These are phyloP conservation scores for Funneliformis mosseae DNA, from an alignment of 192 early-diverging fungal genomes.

Conservation along the genomic window DNA sequence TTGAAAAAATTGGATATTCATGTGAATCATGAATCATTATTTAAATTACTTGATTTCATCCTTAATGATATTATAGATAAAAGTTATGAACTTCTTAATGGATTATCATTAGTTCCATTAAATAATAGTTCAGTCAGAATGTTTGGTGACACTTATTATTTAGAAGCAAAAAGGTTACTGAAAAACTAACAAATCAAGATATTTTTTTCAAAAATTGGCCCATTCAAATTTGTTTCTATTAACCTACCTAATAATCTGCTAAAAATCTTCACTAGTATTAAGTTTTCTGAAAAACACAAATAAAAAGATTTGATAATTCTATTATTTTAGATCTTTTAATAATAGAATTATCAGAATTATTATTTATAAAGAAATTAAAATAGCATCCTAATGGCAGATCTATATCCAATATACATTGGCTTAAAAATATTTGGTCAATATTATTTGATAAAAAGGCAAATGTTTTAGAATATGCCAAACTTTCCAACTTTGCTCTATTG, in stretches of 20 bases:
- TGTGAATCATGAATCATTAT: no score
- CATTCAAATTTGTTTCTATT: neutral
- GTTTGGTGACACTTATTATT: neutral
- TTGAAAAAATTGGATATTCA: neutral
- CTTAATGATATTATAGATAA: neutral
- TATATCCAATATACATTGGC: neutral
- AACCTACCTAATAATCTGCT: neutral
- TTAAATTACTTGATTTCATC: neutral
- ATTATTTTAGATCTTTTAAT: neutral
- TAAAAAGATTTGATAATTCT: neutral
- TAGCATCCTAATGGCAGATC: neutral
- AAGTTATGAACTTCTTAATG: neutral
- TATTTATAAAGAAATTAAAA: neutral
- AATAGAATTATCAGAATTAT: neutral
- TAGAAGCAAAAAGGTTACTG: neutral
- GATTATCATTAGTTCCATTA: neutral
- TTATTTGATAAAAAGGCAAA: neutral
- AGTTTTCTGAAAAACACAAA: neutral
- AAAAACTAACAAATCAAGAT: neutral
- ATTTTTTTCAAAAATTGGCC: neutral
- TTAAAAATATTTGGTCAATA: neutral
- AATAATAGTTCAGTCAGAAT: neutral
- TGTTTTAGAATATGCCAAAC: neutral
- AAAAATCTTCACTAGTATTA: neutral
- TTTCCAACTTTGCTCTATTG: neutral